Evolutionary conservation across 164 flowering plant genomes (phyloP), one percentile per base, ranked within the genome.

Genomic region (Kalanchoe fedtschenkoi): DNA sequence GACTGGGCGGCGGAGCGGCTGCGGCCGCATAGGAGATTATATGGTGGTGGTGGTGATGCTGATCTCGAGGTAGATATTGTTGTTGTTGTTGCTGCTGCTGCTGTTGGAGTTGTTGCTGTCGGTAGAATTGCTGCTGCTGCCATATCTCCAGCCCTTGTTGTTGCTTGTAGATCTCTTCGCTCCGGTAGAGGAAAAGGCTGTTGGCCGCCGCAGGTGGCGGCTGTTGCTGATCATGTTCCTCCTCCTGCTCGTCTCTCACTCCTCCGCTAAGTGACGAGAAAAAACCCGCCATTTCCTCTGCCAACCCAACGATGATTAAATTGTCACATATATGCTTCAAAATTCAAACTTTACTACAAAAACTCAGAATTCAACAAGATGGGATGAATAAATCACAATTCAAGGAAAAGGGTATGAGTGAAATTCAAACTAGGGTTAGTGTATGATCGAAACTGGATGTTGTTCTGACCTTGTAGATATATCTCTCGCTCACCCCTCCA

Each of bases 251-350:
- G 29, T 44, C 59, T 24, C 59, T 60, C 39, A 32, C 56, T 54
- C 74, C 63, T 68, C 15, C 39, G 14, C 75, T 74, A 7, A 83
- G 74, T 70, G 82, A 70, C 65, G 79, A 77, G 71, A 75, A 78
- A 54, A 79, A 82, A 62, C 86, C 85, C 3, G 89, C 81, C 89
- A 84, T 84, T 74, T 70, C 54, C 70, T 63, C 43, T 51, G 32
- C 32, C 56, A 24, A 21, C 13, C 28, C 21, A 47, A n/a, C 22
- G n/a, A 43, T 2, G 9, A 47, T 4, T 34, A 56, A 69, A 69
- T 26, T 39, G 21, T 54, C 53, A 24, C 65, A 61, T 72, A 57
- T 38, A 11, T 35, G 19, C 42, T 65, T n/a, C n/a, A 58, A n/a
- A 6, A 58, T 63, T 62, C 35, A 74, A 71, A 69, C 77, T 80